A percentile compares a stretch with the other conserved stretches of the same genome.
phyloP scores from a whole-genome alignment of 1,139 yeast genomes.

The Blastobotrys arbuscula region DNA sequence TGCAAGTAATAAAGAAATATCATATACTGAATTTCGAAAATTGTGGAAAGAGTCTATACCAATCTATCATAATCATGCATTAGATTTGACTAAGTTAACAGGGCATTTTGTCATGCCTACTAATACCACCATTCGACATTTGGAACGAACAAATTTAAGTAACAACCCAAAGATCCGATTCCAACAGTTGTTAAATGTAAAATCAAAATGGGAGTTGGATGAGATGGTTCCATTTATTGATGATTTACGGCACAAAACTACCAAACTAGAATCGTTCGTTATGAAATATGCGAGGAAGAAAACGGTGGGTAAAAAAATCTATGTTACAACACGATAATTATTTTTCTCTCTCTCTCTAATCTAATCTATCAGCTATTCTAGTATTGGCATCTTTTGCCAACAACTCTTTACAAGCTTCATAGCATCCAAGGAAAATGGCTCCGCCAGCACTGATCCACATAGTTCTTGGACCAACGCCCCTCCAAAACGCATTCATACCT shows the following conservation, averaged over 20 bases:
- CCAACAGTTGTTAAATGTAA: slow-evolving; percentile 54
- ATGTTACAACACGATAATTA: slow-evolving; percentile 32
- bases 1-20: slow-evolving; percentile 29
- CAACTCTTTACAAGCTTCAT: slow-evolving; percentile 58
- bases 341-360: neutral
- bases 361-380: neutral
- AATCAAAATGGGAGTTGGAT: slow-evolving; percentile 60
- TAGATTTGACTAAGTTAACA: slow-evolving; percentile 46
- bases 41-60: slow-evolving; percentile 27
- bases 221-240: slow-evolving; percentile 68
- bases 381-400: neutral
- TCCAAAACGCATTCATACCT: slow-evolving; percentile 61
- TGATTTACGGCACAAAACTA: slow-evolving; percentile 45
- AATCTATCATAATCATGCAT: slow-evolving; percentile 30
- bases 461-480: slow-evolving; percentile 90
- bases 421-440: slow-evolving; percentile 90
- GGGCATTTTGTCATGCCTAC: slow-evolving; percentile 53
- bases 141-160: slow-evolving; percentile 47
- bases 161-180: slow-evolving; percentile 51
- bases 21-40: slow-evolving; percentile 16
- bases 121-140: slow-evolving; percentile 44
- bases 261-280: slow-evolving; percentile 63
- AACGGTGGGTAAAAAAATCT: slow-evolving; percentile 45
- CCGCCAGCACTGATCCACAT: slow-evolving; percentile 99
- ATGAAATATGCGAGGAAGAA: slow-evolving; percentile 72